A percentile compares a stretch with the other conserved stretches of the same genome.
Evolutionary conservation across 2,329 filamentous ascomycete species (phyloP).

Genomic region (Ramularia endophylla): DNA sequence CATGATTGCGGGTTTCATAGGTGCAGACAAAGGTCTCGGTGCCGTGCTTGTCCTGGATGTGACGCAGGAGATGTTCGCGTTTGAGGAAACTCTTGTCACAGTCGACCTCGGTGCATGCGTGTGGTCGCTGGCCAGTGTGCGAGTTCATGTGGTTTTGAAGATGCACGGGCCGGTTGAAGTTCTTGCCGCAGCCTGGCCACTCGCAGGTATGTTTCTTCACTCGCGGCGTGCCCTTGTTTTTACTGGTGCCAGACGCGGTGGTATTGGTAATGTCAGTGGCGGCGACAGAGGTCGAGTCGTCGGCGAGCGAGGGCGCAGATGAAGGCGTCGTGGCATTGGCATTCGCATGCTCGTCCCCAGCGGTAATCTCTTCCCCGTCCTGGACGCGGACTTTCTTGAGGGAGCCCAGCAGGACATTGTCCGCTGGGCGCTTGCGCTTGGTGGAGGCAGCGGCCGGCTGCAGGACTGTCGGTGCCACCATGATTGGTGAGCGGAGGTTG

Average conservation of each 20-base stretch:
- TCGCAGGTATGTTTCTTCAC: slow-evolving; percentile 72
- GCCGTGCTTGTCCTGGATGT: slow-evolving; percentile 76
- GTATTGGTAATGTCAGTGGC: slow-evolving; percentile 14
- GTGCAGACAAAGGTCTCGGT: slow-evolving; percentile 66
- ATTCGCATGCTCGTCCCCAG: slow-evolving; percentile 6
- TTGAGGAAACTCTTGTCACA: slow-evolving; percentile 84
- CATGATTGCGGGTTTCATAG: slow-evolving; percentile 33
- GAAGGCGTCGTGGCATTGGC: slow-evolving; percentile 5
- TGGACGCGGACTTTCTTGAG: neutral
- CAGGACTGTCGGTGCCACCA: no score
- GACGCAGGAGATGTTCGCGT: slow-evolving; percentile 77
- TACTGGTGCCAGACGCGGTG: slow-evolving; percentile 15
- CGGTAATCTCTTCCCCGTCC: slow-evolving; percentile 3
- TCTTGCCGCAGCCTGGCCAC: slow-evolving; percentile 69
- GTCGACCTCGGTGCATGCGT: slow-evolving; percentile 60
- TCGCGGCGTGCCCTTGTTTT: slow-evolving; percentile 40
- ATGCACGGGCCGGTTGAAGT: slow-evolving; percentile 80
- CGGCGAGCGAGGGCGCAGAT: slow-evolving; percentile 10
- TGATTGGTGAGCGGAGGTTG: no score
- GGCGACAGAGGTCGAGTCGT: slow-evolving; percentile 8
- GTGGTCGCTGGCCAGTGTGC: slow-evolving; percentile 80
- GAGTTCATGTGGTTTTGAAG: slow-evolving; percentile 74
- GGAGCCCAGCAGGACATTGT: slow-evolving; percentile 6
- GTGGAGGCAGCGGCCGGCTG: neutral
- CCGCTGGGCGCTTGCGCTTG: slow-evolving; percentile 11